These are phyloP conservation scores for Rugosomyces carneus DNA, from an alignment of 1,284 basidiomycete species.

Conservation along the genomic window DNA sequence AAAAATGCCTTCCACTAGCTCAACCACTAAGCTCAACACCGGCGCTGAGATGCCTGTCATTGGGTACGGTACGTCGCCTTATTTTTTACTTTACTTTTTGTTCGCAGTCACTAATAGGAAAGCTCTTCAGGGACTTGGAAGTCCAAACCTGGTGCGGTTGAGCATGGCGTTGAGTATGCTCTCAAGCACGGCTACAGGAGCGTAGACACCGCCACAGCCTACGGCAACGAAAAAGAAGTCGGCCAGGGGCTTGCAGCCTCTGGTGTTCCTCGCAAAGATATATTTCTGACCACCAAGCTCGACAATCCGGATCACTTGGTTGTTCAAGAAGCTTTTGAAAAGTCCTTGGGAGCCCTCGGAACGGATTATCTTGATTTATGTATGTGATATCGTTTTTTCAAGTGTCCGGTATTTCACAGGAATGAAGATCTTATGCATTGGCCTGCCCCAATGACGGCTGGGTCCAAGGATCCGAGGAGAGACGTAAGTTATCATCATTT, in stretches of 20 bases:
- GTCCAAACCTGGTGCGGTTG: slow-evolving; percentile 56
- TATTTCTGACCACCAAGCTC: slow-evolving; percentile 74
- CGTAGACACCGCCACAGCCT: slow-evolving; percentile 60
- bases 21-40: slow-evolving; percentile 59
- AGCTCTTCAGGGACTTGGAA: slow-evolving; percentile 66
- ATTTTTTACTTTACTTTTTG: not conserved
- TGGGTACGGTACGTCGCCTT: slow-evolving; percentile 53
- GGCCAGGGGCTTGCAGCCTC: slow-evolving; percentile 73
- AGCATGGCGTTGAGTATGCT: slow-evolving; percentile 67
- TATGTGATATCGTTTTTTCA: slow-evolving; percentile 24
- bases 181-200: slow-evolving; percentile 70
- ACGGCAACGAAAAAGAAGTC: slow-evolving; percentile 64
- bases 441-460: slow-evolving; percentile 56
- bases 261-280: slow-evolving; percentile 57
- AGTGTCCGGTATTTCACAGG: not conserved
- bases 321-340: slow-evolving; percentile 59
- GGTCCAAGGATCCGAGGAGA: slow-evolving; percentile 33
- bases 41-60: slow-evolving; percentile 70
- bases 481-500: too few relatives aligned
- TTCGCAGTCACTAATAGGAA: not conserved
- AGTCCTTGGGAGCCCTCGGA: slow-evolving; percentile 64
- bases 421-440: slow-evolving; percentile 77
- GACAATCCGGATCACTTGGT: slow-evolving; percentile 66
- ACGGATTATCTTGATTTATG: slow-evolving; percentile 76
- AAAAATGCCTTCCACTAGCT: slow-evolving; percentile 40